Percentiles rank a stretch among this genome's conserved stretches.
These are phyloP conservation scores for Alternaria conjuncta DNA, from an alignment of 2,329 filamentous ascomycete genomes.

Conservation along the genomic window DNA sequence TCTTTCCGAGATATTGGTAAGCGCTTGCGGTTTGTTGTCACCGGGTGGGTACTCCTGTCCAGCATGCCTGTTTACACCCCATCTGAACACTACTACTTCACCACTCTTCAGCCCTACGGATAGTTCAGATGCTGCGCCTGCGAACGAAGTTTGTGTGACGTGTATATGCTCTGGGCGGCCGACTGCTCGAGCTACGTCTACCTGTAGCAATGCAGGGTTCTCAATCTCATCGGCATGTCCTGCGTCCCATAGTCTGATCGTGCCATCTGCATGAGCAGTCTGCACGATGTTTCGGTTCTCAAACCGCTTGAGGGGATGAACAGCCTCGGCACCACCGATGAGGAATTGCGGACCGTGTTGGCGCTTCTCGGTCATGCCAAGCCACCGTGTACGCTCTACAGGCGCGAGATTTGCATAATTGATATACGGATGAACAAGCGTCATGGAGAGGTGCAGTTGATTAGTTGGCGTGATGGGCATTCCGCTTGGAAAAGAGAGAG, in stretches of 20 bases:
- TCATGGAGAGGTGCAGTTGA: constrained; percentile 85
- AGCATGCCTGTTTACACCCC: constrained; percentile 78
- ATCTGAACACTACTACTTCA: constrained; percentile 86
- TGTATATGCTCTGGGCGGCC: constrained; percentile 79
- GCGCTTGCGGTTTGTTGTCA: constrained; percentile 55
- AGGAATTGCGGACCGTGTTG: constrained; percentile 79
- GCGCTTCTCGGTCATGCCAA: constrained; percentile 86
- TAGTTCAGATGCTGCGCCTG: constrained; percentile 81
- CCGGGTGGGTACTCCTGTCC: constrained; percentile 67
- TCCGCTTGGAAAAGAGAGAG: constrained; percentile 89
- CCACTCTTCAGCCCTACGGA: constrained; percentile 80
- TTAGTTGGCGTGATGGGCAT: constrained; percentile 92
- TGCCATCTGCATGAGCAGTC: constrained; percentile 88
- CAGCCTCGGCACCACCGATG: constrained; percentile 77
- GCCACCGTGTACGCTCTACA: constrained; percentile 81
- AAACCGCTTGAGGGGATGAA: constrained; percentile 74
- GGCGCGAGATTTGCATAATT: constrained; percentile 73
- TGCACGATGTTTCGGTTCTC: constrained; percentile 85
- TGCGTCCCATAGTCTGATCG: constrained; percentile 89
- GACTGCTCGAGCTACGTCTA: constrained; percentile 83
- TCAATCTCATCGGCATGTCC: constrained; percentile 94
- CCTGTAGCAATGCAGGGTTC: constrained; percentile 79
- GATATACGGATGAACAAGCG: constrained; percentile 89
- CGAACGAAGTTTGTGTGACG: constrained; percentile 79
- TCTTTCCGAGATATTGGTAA: constrained; percentile 76